These are phyloP conservation scores for Malania oleifera DNA, from an alignment of 164 flowering plant species.

Conservation along the genomic window DNA sequence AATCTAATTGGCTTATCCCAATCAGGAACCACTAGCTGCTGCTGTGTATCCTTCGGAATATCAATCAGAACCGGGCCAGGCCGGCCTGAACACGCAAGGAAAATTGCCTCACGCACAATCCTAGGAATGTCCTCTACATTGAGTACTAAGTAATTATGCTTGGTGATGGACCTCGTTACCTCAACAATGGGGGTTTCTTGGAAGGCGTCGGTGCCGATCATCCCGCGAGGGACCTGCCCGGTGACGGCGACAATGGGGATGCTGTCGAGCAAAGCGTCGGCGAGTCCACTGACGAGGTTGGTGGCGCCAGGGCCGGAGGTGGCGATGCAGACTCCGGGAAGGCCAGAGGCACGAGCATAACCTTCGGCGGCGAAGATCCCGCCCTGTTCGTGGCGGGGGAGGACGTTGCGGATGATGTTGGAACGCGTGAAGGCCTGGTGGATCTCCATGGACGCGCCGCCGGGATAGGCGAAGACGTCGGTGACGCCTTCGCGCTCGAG, in stretches of 20 bases:
- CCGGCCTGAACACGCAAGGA: neutral
- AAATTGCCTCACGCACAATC: neutral
- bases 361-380: neutral
- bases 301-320: conserved; percentile 4
- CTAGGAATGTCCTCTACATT: neutral
- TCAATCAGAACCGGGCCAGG: conserved; percentile 5
- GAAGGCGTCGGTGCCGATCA: no score
- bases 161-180: neutral
- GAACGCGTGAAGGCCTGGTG: conserved; percentile 6
- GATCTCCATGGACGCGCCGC: conserved; percentile 7
- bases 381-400: conserved; percentile 3
- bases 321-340: neutral
- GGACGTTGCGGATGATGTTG: neutral
- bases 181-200: conserved; percentile 1
- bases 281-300: conserved; percentile 12
- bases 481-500: conserved; percentile 6
- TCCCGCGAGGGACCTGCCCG: no score
- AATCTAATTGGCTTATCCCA: neutral
- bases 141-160: neutral
- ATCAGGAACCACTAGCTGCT: neutral
- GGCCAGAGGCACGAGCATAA: neutral
- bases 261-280: conserved; percentile 14
- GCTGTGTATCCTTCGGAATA: neutral
- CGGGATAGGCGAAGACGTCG: conserved; percentile 5
- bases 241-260: neutral